Percentiles rank a stretch among this genome's conserved stretches.
These are phyloP conservation scores for Torulaspora franciscae DNA, from an alignment of 805 yeast species.

Conservation along the genomic window DNA sequence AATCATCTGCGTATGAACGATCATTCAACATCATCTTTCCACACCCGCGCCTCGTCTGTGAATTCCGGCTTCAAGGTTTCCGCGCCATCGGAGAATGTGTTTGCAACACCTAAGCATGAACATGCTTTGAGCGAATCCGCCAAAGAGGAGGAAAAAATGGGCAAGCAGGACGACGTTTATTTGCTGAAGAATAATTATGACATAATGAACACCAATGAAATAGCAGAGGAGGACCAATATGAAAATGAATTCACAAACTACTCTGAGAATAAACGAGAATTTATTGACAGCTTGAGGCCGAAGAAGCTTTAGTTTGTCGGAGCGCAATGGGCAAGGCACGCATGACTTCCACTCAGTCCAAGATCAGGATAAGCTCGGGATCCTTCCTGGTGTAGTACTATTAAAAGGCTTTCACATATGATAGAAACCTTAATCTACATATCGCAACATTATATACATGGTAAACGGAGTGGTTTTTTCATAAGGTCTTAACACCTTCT, in stretches of 20 bases:
- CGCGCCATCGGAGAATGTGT: conserved; percentile 22
- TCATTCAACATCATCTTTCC: conserved; percentile 20
- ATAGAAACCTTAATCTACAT: neutral
- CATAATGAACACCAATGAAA: conserved; percentile 30
- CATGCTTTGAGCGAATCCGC: conserved; percentile 5
- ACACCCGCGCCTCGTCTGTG: conserved; percentile 26
- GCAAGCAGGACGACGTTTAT: conserved; percentile 22
- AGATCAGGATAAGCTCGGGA: neutral
- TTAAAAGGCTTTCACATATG: neutral
- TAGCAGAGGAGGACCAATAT: conserved; percentile 43
- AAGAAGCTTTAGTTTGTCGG: conserved; percentile 18
- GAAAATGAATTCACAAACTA: conserved; percentile 46
- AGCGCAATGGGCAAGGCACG: neutral
- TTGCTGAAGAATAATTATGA: conserved; percentile 36
- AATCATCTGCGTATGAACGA: conserved; percentile 10
- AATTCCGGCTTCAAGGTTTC: conserved; percentile 24
- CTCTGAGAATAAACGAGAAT: conserved; percentile 40
- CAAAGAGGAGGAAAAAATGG: conserved; percentile 10
- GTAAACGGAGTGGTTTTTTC: neutral
- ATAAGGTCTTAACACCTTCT: conserved; percentile 31
- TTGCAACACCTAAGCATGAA: conserved; percentile 24
- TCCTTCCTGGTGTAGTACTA: neutral
- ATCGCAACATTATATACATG: conserved; percentile 11
- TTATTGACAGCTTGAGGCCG: conserved; percentile 40
- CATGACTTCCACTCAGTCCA: neutral